A percentile compares a stretch with the other conserved stretches of the same genome.
Conservation (phyloP, 2,329 filamentous ascomycete species). For the Aspergillus caelatus region DNA sequence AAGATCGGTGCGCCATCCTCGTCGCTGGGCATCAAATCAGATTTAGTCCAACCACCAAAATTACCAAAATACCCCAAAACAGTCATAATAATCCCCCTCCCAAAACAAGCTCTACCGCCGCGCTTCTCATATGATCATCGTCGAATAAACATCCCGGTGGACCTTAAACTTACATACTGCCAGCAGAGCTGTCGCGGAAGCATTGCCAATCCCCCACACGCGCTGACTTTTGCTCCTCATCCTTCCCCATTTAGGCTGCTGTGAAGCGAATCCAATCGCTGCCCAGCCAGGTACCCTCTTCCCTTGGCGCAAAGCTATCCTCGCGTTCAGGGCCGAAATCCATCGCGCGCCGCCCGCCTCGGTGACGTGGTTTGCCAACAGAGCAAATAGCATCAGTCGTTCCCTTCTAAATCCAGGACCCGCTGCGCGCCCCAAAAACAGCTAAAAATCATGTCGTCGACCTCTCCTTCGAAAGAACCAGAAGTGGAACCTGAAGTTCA, state of each 20-base stretch:
- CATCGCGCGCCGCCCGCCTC: constrained; percentile 32
- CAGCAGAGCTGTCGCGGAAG: constrained; percentile 31
- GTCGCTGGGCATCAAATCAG: constrained; percentile 18
- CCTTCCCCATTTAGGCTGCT: constrained; percentile 32
- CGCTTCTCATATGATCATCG: constrained; percentile 16
- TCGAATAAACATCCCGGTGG: constrained; percentile 28
- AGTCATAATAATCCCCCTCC: constrained; percentile 1
- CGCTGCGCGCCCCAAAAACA: constrained; percentile 39
- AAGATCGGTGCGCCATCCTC: constrained; percentile 8
- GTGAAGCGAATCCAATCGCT: constrained; percentile 39
- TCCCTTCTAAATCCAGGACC: constrained; percentile 39
- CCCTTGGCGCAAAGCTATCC: constrained; percentile 25
- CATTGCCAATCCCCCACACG: constrained; percentile 35
- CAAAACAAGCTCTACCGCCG: constrained; percentile 18
- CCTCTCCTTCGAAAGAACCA: constrained; percentile 85
- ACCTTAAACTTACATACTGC: constrained; percentile 27
- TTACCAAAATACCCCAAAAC: constrained; percentile 4
- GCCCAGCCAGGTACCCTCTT: constrained; percentile 38
- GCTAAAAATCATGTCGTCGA: constrained; percentile 89
- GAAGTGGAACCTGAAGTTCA: constrained; percentile 90
- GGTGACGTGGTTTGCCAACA: constrained; percentile 52
- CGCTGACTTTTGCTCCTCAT: constrained; percentile 24
- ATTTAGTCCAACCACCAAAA: constrained; percentile 7
- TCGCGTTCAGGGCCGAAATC: constrained; percentile 28
- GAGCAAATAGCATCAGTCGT: constrained; percentile 37